Conservation (phyloP, 768 basidiomycete genomes). For the Megacollybia marginata region DNA sequence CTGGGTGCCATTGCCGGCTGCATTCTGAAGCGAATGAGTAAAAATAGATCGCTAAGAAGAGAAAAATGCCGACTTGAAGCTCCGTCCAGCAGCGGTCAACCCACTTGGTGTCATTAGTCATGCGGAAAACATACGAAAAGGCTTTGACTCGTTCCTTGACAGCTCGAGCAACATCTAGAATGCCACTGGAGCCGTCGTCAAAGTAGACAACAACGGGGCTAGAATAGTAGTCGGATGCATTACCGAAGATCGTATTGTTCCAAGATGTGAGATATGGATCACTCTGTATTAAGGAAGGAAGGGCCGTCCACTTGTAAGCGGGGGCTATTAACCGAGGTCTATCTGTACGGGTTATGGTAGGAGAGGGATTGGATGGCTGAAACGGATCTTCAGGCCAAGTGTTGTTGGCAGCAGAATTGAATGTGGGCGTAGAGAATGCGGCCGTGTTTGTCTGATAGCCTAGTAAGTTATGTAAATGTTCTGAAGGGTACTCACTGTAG, state of each 20-base stretch:
- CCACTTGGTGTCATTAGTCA: conserved; percentile 92
- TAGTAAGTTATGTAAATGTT: conserved; percentile 3
- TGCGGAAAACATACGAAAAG: conserved; percentile 81
- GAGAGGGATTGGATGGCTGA: conserved; percentile 52
- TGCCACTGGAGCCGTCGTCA: conserved; percentile 81
- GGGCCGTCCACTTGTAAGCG: conserved; percentile 81
- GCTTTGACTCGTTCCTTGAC: conserved; percentile 91
- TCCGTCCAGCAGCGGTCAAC: conserved; percentile 81
- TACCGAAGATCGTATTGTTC: conserved; percentile 87
- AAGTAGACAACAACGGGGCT: conserved; percentile 62
- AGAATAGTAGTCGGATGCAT: conserved; percentile 70
- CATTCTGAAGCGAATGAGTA: conserved; percentile 40
- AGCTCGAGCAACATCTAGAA: conserved; percentile 84
- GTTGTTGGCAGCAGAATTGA: conserved; percentile 42
- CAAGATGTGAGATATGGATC: conserved; percentile 85
- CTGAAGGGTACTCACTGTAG: conserved; percentile 55
- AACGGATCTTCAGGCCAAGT: conserved; percentile 82
- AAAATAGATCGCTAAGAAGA: background rate
- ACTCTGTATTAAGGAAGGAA: conserved; percentile 65
- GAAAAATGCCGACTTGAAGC: conserved; percentile 52
- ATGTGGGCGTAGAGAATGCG: conserved; percentile 65
- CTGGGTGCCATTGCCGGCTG: conserved; percentile 59
- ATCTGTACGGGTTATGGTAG: conserved; percentile 60
- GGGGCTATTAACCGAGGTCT: conserved; percentile 93
- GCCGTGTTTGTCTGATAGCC: conserved; percentile 61